Evolutionary conservation across 805 yeast species (phyloP).

Genomic region (Pichia scutulata): DNA sequence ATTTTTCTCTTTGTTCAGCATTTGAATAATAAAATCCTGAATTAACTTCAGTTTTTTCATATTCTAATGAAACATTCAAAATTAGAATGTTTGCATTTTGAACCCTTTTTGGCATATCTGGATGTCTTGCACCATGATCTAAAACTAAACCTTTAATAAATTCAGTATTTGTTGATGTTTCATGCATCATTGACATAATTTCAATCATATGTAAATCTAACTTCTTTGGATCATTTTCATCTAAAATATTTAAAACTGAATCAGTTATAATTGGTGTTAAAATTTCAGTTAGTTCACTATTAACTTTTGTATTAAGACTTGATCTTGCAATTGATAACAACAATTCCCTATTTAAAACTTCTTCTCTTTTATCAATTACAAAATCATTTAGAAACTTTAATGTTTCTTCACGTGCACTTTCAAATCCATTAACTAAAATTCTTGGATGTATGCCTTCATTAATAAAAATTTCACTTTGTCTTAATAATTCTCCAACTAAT

Average conservation of each 20-base stretch:
- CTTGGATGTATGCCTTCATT: constrained; percentile 96
- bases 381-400: constrained; percentile 62
- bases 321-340: constrained; percentile 87
- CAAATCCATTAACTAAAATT: constrained; percentile 91
- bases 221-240: constrained; percentile 29
- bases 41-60: constrained; percentile 96
- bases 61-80: constrained; percentile 88
- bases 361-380: constrained; percentile 36
- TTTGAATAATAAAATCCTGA: constrained; percentile 90
- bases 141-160: constrained; percentile 84
- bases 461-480: constrained; percentile 88
- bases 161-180: constrained; percentile 73
- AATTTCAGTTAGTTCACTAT: constrained; percentile 64
- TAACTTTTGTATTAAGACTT: constrained; percentile 81
- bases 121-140: constrained; percentile 98
- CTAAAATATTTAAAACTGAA: constrained; percentile 77
- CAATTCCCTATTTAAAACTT: constrained; percentile 65
- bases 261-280: constrained; percentile 94
- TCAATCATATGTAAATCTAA: constrained; percentile 96
- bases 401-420: constrained; percentile 71
- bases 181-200: constrained; percentile 96
- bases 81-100: constrained; percentile 80
- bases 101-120: constrained; percentile 92
- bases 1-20: constrained; percentile 93
- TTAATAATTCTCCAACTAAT: constrained; percentile 87